phyloP scores from a whole-genome alignment of 208 protist species.

The Acanthamoeba royreba region DNA sequence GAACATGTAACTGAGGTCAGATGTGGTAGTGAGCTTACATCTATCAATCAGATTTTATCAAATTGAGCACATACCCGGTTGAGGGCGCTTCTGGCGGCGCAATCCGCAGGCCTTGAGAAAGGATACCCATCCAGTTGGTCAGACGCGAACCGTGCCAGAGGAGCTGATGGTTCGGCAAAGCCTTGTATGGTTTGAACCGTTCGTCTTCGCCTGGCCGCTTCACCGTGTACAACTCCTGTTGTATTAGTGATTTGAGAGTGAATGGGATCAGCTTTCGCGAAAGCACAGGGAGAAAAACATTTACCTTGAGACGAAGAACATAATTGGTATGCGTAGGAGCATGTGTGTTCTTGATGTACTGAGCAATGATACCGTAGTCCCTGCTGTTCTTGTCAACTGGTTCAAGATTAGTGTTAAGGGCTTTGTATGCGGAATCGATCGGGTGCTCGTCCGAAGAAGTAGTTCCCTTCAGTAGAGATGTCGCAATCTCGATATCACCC shows the following conservation, averaged over 20 bases:
- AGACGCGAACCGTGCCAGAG: constrained; percentile 63
- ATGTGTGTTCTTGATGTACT: constrained; percentile 68
- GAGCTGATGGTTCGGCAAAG: constrained; percentile 47
- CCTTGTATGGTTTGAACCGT: constrained; percentile 19
- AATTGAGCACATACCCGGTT: constrained; percentile 77
- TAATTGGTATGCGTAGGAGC: constrained; percentile 57
- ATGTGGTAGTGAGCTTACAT: too few species aligned
- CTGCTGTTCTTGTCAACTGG: background rate
- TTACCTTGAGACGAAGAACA: background rate
- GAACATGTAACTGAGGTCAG: too few species aligned
- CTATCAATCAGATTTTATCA: too few species aligned
- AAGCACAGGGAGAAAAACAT: too few species aligned
- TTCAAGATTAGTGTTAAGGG: constrained; percentile 38
- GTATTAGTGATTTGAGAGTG: too few species aligned
- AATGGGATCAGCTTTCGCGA: too few species aligned
- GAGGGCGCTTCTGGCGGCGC: constrained; percentile 69
- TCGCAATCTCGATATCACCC: constrained; percentile 56
- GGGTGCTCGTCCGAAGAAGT: background rate
- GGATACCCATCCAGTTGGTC: constrained; percentile 24
- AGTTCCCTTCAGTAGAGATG: constrained; percentile 14
- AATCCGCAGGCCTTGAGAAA: constrained; percentile 68
- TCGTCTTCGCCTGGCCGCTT: constrained; percentile 34
- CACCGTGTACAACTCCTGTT: constrained; percentile 66
- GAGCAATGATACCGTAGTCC: constrained; percentile 23
- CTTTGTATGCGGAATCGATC: constrained; percentile 43